Conservation (phyloP, 441 rosid genomes). For the Heliophila coronopifolia region DNA sequence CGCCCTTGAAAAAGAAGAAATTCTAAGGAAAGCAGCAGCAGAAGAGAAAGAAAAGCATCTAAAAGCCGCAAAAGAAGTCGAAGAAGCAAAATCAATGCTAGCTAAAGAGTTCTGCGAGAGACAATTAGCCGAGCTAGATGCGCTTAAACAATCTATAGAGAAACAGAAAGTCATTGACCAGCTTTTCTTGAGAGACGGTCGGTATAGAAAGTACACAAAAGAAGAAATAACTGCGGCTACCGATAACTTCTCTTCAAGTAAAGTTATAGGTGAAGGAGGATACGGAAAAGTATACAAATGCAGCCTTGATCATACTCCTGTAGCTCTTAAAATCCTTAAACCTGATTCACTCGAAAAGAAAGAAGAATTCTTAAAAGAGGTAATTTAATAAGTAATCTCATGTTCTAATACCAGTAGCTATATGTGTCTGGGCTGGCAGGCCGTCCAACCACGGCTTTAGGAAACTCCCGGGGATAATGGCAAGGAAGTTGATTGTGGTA, state of each 20-base stretch:
- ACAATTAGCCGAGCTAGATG: slow-evolving; percentile 64
- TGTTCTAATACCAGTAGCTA: too few relatives aligned
- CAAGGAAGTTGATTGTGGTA: too few relatives aligned
- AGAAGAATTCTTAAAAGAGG: slow-evolving; percentile 82
- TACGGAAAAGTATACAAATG: slow-evolving; percentile 84
- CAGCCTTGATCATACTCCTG: slow-evolving; percentile 72
- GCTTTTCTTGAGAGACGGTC: slow-evolving; percentile 50
- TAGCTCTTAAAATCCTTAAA: slow-evolving; percentile 68
- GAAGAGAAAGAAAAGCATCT: slow-evolving; percentile 61
- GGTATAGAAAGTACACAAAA: slow-evolving; percentile 61
- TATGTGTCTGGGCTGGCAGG: too few relatives aligned
- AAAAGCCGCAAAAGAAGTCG: slow-evolving; percentile 57
- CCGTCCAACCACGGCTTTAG: too few relatives aligned
- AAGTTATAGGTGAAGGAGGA: slow-evolving; percentile 75
- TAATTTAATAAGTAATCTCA: slow-evolving; percentile 22
- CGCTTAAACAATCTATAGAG: slow-evolving; percentile 52
- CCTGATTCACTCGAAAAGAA: slow-evolving; percentile 48
- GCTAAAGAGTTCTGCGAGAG: slow-evolving; percentile 57
- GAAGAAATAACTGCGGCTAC: slow-evolving; percentile 63
- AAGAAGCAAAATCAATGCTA: slow-evolving; percentile 57
- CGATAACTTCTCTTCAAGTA: slow-evolving; percentile 47
- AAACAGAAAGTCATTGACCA: slow-evolving; percentile 55
- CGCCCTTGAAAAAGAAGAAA: slow-evolving; percentile 62
- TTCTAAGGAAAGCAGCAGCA: slow-evolving; percentile 54
- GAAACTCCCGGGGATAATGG: too few relatives aligned